These are phyloP conservation scores for Fusarium neocosmosporiellum DNA, from an alignment of 2,329 filamentous ascomycete genomes.

Conservation along the genomic window DNA sequence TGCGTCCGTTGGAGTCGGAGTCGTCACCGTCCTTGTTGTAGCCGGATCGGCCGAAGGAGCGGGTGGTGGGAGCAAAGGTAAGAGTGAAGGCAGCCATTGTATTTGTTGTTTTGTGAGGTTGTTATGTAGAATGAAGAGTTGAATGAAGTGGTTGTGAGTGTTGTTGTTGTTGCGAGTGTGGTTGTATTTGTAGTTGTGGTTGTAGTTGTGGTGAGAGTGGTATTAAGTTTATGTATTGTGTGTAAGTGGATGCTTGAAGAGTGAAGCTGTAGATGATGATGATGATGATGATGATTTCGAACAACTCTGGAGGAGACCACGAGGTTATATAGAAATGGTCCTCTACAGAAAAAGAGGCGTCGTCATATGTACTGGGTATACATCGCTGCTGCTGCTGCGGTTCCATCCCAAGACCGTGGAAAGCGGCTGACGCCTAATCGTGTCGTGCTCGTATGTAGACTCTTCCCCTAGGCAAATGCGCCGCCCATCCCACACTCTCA, in stretches of 20 bases:
- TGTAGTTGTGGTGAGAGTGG: conserved; percentile 6
- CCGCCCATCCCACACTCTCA: conserved; percentile 16
- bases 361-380: conserved; percentile 8
- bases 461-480: neutral
- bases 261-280: conserved; percentile 22
- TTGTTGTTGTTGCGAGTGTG: conserved; percentile 6
- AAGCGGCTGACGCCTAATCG: conserved; percentile 35
- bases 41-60: conserved; percentile 38
- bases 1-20: conserved; percentile 47
- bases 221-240: conserved; percentile 1
- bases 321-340: conserved; percentile 31
- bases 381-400: neutral
- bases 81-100: conserved; percentile 48
- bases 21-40: conserved; percentile 44
- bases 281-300: conserved; percentile 26
- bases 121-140: conserved; percentile 4
- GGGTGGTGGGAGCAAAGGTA: conserved; percentile 39
- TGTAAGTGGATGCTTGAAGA: conserved; percentile 14
- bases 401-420: conserved; percentile 10
- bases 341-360: conserved; percentile 9
- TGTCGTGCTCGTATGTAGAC: conserved; percentile 9
- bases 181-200: neutral
- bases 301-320: conserved; percentile 7
- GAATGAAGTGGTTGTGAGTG: neutral
- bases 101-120: neutral